Evolutionary conservation across 441 rosid genomes (phyloP).

Genomic region (Biscutella laevigata): DNA sequence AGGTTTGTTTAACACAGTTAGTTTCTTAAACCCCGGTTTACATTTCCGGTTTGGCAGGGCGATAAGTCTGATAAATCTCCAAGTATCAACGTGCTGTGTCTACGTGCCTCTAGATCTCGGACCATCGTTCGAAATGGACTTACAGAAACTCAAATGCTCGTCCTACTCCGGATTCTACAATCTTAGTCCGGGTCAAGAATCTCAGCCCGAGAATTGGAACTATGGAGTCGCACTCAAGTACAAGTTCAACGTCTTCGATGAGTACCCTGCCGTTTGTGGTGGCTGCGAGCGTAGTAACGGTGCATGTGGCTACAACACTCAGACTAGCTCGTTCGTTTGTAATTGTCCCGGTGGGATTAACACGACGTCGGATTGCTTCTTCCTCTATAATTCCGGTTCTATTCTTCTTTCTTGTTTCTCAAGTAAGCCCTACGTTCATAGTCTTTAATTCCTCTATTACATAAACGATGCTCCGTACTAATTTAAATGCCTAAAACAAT

Average conservation of each 20-base stretch:
- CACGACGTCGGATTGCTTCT: slow-evolving; percentile 60
- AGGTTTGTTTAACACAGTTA: no score
- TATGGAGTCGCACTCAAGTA: slow-evolving; percentile 75
- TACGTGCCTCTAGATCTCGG: slow-evolving; percentile 83
- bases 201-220: slow-evolving; percentile 78
- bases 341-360: slow-evolving; percentile 66
- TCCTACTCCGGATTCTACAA: slow-evolving; percentile 77
- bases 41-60: slow-evolving; percentile 34
- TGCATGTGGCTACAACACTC: slow-evolving; percentile 58
- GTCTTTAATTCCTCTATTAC: no score
- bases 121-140: slow-evolving; percentile 69
- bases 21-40: background rate
- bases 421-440: slow-evolving; percentile 14
- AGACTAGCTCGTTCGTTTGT: slow-evolving; percentile 48
- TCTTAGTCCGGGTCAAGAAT: slow-evolving; percentile 56
- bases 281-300: slow-evolving; percentile 74
- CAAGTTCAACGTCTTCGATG: slow-evolving; percentile 67
- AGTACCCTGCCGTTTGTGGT: slow-evolving; percentile 55
- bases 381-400: slow-evolving; percentile 36
- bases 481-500: no score
- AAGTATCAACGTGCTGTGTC: slow-evolving; percentile 76
- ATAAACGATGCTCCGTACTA: no score
- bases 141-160: slow-evolving; percentile 51
- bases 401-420: slow-evolving; percentile 26
- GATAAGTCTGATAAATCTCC: slow-evolving; percentile 57